Evolutionary conservation across 257 asterid species (phyloP), one percentile per base, ranked within the genome.

Genomic region (Solanum sejunctum): DNA sequence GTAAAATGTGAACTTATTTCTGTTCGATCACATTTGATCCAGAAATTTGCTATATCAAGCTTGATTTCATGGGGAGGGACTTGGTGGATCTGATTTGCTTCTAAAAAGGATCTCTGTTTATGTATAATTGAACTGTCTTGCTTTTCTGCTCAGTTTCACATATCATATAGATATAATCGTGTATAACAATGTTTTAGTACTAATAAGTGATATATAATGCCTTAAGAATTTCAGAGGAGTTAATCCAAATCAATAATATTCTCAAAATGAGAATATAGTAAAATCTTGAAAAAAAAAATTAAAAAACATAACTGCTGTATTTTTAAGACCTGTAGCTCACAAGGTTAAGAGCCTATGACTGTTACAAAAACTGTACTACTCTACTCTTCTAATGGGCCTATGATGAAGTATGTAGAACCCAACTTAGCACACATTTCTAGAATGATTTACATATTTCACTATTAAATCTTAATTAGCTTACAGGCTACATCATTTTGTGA

Each of bases 391-490:
- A 10, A 36, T 69, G 51, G 77, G 77, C 26, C 51, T 69, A 39
- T 69, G 78, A 69, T 36, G 26, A 36, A 70, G 28, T 70, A 70
- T 72, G 80, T 43, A 51, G 80, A 43, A 72, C 10, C 80, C 56
- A 11, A 43, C 80, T 43, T 95, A 84, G 55, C 11, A n/a, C 56
- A 43, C 12, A 72, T n/a, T n/a, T 43, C 80, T 72, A 11, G 56
- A 72, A 72, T 72, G 55, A 72, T 11, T 43, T 11, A 12, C 51
- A n/a, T 72, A 72, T 43, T 72, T 72, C 41, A 3, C 97, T 10
- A 89, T 94, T 43, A 11, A 72, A 72, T 43, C 56, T 72, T 43
- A 16, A 43, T 72, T 43, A 72, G 7, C 36, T 36, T n/a, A n/a
- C 36, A 43, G 80, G 80, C 45, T 72, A 43, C 56, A 43, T n/a